Evolutionary conservation across 805 yeast genomes (phyloP).

Genomic region (Zygosaccharomyces lentus): DNA sequence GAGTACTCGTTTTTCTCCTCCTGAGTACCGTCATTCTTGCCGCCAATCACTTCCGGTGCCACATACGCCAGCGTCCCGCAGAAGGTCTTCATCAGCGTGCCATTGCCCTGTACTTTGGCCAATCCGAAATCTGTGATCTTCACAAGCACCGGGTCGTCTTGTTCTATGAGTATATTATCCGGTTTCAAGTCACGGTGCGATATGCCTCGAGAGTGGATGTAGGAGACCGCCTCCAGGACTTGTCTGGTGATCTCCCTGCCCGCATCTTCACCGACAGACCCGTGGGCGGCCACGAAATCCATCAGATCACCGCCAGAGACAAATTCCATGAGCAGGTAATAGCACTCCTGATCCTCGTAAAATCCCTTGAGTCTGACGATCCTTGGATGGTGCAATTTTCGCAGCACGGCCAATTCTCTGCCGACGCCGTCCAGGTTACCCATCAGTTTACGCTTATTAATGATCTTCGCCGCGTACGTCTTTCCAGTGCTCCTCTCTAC

Average conservation of each 20-base stretch:
- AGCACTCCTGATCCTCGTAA: constrained; percentile 75
- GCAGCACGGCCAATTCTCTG: constrained; percentile 77
- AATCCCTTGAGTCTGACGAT: constrained; percentile 79
- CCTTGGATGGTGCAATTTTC: constrained; percentile 75
- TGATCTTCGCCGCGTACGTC: constrained; percentile 86
- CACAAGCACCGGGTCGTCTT: constrained; percentile 85
- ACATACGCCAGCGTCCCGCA: constrained; percentile 97
- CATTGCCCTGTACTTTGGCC: constrained; percentile 82
- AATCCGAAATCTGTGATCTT: constrained; percentile 95
- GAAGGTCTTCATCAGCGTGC: constrained; percentile 87
- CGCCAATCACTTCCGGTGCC: constrained; percentile 83
- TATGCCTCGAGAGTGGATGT: constrained; percentile 85
- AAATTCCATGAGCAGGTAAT: constrained; percentile 90
- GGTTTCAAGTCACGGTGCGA: constrained; percentile 97
- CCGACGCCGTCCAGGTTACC: constrained; percentile 78
- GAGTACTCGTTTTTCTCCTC: constrained; percentile 51
- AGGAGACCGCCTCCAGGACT: constrained; percentile 74
- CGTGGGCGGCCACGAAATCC: constrained; percentile 94
- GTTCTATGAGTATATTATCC: constrained; percentile 86
- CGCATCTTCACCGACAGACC: constrained; percentile 87
- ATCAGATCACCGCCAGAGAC: constrained; percentile 96
- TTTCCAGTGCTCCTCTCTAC: constrained; percentile 81
- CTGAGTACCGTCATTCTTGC: constrained; percentile 27
- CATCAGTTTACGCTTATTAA: constrained; percentile 73
- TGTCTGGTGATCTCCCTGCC: constrained; percentile 83